Percentiles rank a stretch among this genome's conserved stretches.
phyloP scores from a whole-genome alignment of 768 basidiomycete genomes.

The Leccinum fibrillosum region DNA sequence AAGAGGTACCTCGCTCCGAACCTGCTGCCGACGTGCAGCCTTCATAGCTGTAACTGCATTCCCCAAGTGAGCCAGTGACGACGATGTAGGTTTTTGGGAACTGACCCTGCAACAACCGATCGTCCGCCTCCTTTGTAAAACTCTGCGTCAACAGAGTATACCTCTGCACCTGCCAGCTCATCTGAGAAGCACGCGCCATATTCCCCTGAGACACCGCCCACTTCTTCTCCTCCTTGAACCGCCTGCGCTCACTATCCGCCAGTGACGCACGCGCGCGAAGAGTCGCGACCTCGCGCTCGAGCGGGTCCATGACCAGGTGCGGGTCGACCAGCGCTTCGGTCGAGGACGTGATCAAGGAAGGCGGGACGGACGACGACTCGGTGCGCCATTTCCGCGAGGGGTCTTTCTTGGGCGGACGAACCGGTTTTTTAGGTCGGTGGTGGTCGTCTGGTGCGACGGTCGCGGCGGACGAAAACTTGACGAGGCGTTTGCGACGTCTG shows the following conservation, averaged over 20 bases:
- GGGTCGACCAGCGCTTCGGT: constrained; percentile 63
- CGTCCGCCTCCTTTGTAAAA: constrained; percentile 75
- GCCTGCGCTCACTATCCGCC: constrained; percentile 78
- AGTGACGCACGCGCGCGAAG: constrained; percentile 74
- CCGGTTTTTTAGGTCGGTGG: constrained; percentile 16
- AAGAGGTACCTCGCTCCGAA: constrained; percentile 6
- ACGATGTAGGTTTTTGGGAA: neutral
- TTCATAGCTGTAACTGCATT: constrained; percentile 27
- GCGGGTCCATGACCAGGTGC: constrained; percentile 53
- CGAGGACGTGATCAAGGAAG: constrained; percentile 61
- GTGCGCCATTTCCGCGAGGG: constrained; percentile 32
- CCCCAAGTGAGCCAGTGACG: constrained; percentile 7
- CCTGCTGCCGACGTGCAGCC: constrained; percentile 14
- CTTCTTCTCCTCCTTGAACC: constrained; percentile 82
- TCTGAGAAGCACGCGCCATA: constrained; percentile 66
- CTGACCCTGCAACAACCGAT: constrained; percentile 61
- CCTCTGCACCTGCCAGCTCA: constrained; percentile 81
- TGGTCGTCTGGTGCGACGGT: constrained; percentile 3
- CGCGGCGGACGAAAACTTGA: constrained; percentile 44
- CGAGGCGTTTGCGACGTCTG: constrained; percentile 39
- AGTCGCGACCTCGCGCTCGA: constrained; percentile 72
- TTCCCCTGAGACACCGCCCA: constrained; percentile 85
- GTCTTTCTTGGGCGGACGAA: constrained; percentile 28
- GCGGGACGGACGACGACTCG: constrained; percentile 32
- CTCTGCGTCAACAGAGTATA: constrained; percentile 79